Percentiles rank a stretch among this genome's conserved stretches.
These are phyloP conservation scores for Pythium volutum DNA, from an alignment of 352 stramenopile genomes.

Conservation along the genomic window DNA sequence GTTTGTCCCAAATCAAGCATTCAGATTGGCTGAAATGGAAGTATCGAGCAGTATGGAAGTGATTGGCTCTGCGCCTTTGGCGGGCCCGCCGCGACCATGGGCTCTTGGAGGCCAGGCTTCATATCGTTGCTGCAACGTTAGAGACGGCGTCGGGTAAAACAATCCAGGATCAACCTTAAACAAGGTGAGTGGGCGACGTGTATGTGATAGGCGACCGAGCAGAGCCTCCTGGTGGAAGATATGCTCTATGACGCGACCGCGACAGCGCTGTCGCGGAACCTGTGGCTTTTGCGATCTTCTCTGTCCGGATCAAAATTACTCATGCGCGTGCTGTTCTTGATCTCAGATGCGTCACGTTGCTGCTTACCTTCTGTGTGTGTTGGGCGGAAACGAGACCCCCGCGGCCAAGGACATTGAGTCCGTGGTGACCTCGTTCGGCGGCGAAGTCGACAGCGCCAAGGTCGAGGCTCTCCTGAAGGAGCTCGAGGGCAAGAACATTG, in stretches of 20 bases:
- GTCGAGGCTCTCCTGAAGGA: conserved; percentile 84
- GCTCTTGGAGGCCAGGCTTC: conserved; percentile 18
- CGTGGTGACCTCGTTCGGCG: conserved; percentile 80
- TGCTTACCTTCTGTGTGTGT: conserved; percentile 87
- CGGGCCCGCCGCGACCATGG: conserved; percentile 15
- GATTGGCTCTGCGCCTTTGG: conserved; percentile 81
- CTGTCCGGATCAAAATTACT: background rate
- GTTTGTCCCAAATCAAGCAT: background rate
- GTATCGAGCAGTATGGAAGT: conserved; percentile 43
- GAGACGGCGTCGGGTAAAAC: conserved; percentile 74
- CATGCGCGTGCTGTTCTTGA: background rate
- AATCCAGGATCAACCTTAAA: conserved; percentile 88
- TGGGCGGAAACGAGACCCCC: conserved; percentile 79
- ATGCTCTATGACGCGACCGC: background rate
- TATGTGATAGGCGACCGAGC: background rate
- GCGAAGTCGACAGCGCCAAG: conserved; percentile 75
- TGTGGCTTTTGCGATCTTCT: background rate
- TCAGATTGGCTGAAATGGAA: conserved; percentile 23
- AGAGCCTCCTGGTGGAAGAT: no score
- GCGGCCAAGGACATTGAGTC: conserved; percentile 79
- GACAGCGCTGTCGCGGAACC: background rate
- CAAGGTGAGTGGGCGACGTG: conserved; percentile 55
- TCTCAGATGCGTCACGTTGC: conserved; percentile 90
- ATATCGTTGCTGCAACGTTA: conserved; percentile 41
- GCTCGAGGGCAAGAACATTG: conserved; percentile 87